Evolutionary conservation across 2,329 filamentous ascomycete species (phyloP), one percentile per base, ranked within the genome.

Genomic region (Nannizzia gypsea): DNA sequence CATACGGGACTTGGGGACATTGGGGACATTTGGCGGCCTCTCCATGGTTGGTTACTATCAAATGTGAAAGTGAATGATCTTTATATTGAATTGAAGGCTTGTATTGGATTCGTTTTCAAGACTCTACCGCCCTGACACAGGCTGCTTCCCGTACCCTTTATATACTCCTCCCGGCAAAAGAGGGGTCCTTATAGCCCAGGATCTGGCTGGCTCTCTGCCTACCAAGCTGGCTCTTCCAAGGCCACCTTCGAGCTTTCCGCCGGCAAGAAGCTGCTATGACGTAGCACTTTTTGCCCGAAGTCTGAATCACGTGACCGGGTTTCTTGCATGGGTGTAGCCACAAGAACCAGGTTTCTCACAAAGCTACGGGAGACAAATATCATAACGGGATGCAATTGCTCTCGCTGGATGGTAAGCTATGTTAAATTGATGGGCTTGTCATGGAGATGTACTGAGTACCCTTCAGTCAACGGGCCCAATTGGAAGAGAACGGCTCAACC

Each of bases 1-100:
- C 38, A 69, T 66, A 60, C 72, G 69, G 63, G 64, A 72, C 63
- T 72, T 73, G 13, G 60, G 46, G 15, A 34, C 71, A 73, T 72
- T 73, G 13, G 60, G 46, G 15, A 34, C 71, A 73, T 54, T 54
- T 54, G 50, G 50, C 28, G 50, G 50, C 26, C 50, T 24, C 8
- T 54, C 50, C 50, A 54, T 54, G 50, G 11, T 11, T 36, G 31
- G 9, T 36, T 13, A 36, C 31, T 36, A 36, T 36, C 31, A 11
- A 11, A 36, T 36, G 31, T 36, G 4, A 26, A 52, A 5, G 8
- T 13, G 15, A 31, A n/a, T n/a, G 50, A 17, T 31, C 17, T 54
- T 15, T 6, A 31, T 8, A 15, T 54, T 54, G 15, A 11, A n/a
- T n/a, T 0, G 26, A 31, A n/a, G n/a, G 26, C 28, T 17, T n/a